Evolutionary conservation across 805 yeast genomes (phyloP).

Genomic region (Schizosaccharomyces osmophilus): DNA sequence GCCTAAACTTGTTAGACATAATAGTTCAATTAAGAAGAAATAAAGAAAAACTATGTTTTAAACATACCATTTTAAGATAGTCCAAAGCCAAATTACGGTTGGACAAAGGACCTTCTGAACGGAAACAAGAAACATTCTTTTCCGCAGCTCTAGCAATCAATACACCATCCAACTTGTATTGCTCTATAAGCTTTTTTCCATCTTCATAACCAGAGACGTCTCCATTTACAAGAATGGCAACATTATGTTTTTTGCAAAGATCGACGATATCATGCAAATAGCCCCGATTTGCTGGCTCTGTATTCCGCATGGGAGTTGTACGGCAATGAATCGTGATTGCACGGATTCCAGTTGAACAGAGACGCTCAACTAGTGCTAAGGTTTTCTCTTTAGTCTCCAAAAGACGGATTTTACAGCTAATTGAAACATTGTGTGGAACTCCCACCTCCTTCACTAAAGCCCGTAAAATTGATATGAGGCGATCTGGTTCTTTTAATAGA

Average conservation of each 20-base stretch:
- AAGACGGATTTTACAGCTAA: slow-evolving; percentile 73
- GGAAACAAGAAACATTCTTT: slow-evolving; percentile 56
- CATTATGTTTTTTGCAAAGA: slow-evolving; percentile 34
- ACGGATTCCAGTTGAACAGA: slow-evolving; percentile 55
- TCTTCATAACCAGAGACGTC: slow-evolving; percentile 34
- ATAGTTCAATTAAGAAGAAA: background rate
- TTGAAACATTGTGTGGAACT: slow-evolving; percentile 45
- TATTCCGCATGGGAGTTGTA: slow-evolving; percentile 56
- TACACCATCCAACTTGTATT: slow-evolving; percentile 45
- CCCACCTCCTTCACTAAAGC: slow-evolving; percentile 63
- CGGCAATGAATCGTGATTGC: slow-evolving; percentile 84
- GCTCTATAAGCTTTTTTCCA: slow-evolving; percentile 23
- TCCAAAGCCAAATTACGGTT: slow-evolving; percentile 36
- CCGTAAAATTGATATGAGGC: slow-evolving; percentile 40
- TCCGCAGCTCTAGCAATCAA: slow-evolving; percentile 92
- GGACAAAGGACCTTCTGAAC: slow-evolving; percentile 17
- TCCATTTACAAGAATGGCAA: slow-evolving; percentile 67
- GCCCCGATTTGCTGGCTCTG: slow-evolving; percentile 59
- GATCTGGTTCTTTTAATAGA: slow-evolving; percentile 55
- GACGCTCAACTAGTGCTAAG: slow-evolving; percentile 27
- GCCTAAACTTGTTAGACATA: slow-evolving; percentile 14
- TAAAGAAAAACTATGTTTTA: no score
- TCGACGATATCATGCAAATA: slow-evolving; percentile 30
- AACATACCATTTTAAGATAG: slow-evolving; percentile 20
- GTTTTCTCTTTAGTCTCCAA: slow-evolving; percentile 41